Evolutionary conservation across 129 eudicot genomes (phyloP).

Genomic region (Oenanthe sinensis): DNA sequence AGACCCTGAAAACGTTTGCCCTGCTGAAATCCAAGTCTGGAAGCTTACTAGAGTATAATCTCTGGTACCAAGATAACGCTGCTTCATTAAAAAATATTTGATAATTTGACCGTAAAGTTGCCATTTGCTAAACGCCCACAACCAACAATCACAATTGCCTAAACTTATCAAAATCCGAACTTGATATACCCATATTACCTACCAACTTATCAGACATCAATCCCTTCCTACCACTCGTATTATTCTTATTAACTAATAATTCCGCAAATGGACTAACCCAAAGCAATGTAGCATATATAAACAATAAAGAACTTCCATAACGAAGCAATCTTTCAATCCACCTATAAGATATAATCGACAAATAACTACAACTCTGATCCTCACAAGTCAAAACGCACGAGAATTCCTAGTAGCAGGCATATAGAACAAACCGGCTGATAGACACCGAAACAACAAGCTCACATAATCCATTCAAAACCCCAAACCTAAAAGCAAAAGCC

Average conservation of each 20-base stretch:
- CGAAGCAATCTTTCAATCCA: constrained; percentile 67
- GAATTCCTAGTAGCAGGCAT: constrained; percentile 59
- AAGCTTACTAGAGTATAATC: constrained; percentile 45
- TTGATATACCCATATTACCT: constrained; percentile 59
- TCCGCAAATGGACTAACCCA: constrained; percentile 71
- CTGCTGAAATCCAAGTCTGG: constrained; percentile 83
- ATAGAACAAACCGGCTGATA: constrained; percentile 59
- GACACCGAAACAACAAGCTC: constrained; percentile 38
- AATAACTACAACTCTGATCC: constrained; percentile 75
- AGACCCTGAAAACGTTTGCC: constrained; percentile 89
- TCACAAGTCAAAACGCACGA: constrained; percentile 85
- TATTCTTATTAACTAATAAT: constrained; percentile 40
- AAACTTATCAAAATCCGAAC: constrained; percentile 51
- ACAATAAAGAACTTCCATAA: constrained; percentile 39
- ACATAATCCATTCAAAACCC: constrained; percentile 59
- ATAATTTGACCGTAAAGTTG: constrained; percentile 45
- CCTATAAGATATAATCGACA: constrained; percentile 68
- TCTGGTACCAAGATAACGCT: constrained; percentile 53
- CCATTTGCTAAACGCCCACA: constrained; percentile 51
- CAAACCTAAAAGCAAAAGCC: constrained; percentile 51
- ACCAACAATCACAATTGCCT: constrained; percentile 57
- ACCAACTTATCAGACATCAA: constrained; percentile 26
- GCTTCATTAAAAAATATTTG: constrained; percentile 91
- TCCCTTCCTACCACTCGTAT: constrained; percentile 15
- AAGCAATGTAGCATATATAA: constrained; percentile 59